These are phyloP conservation scores for Closterium sp. DNA, from an alignment of 139 green algal genomes.

Conservation along the genomic window DNA sequence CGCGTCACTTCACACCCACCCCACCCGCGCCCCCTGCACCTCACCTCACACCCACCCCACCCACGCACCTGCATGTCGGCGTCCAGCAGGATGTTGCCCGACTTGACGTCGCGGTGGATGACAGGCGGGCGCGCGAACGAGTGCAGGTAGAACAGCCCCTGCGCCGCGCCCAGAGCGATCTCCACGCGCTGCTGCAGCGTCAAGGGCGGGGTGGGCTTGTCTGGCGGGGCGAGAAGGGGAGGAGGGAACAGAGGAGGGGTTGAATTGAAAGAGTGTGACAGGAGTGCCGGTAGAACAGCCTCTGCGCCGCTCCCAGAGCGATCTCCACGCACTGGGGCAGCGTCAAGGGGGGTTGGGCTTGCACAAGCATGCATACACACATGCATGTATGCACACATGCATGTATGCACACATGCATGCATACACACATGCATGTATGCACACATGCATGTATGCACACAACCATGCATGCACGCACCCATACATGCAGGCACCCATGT, in stretches of 20 bases:
- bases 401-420: too few relatives aligned
- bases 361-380: too few relatives aligned
- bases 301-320: too few relatives aligned
- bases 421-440: too few relatives aligned
- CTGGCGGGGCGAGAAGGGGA: neutral
- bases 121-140: neutral
- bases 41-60: too few relatives aligned
- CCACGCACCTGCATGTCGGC: neutral
- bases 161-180: neutral
- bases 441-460: neutral
- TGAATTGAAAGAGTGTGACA: neutral
- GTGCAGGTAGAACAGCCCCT: neutral
- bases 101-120: neutral
- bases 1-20: too few relatives aligned
- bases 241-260: neutral
- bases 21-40: too few relatives aligned
- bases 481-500: neutral
- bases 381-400: too few relatives aligned
- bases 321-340: too few relatives aligned
- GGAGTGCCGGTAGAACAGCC: too few relatives aligned
- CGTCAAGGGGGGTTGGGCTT: too few relatives aligned
- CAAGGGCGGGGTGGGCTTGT: neutral
- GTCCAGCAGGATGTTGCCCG: neutral
- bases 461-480: neutral
- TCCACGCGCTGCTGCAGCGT: neutral